Evolutionary conservation across 345 rosid genomes (phyloP), one percentile per base, ranked within the genome.

Genomic region (Bruguiera sexangula): DNA sequence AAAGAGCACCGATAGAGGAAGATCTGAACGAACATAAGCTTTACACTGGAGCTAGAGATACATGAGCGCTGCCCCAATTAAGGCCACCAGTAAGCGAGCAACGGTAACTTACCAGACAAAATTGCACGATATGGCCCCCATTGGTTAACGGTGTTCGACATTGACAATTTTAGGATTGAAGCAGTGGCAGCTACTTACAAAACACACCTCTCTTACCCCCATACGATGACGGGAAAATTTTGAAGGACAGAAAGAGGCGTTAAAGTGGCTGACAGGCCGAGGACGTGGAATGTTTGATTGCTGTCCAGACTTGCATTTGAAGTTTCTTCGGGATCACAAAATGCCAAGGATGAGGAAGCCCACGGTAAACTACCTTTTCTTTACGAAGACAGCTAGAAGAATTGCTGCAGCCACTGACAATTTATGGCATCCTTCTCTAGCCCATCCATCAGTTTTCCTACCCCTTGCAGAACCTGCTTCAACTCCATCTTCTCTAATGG

Each of bases 401-500:
- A 86, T 63, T 79, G 97, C 83, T 72, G 80, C 65, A 90, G 96
- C 99, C 99, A 92, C 43, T 58, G 32, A 70, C 82, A 77, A 74
- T 82, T 72, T 18, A 24, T 81, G 18, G 94, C 86, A 72, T 92
- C 96, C 79, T 83, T 95, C 84, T 90, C 85, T 59, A 95, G 72
- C 55, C 80, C 87, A 63, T 77, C 86, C 72, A 82, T 92, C 84
- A 90, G 67, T 79, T 77, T 84, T 62, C 70, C 75, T 43, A 89
- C 82, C 50, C 71, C 81, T 56, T 82, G 79, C 70, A 86, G 81
- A 67, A 89, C 89, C 72, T 95, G 83, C 77, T 87, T 80, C 83
- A 86, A 75, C 76, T 89, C 96, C 96, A 92, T 87, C 31, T 76
- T 85, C 69, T 92, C 96, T 66, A 92, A 75, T 63, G 98, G 97